Base-by-base conservation (phyloP, 163 green algal species). In the Volvox carteri region DNA sequence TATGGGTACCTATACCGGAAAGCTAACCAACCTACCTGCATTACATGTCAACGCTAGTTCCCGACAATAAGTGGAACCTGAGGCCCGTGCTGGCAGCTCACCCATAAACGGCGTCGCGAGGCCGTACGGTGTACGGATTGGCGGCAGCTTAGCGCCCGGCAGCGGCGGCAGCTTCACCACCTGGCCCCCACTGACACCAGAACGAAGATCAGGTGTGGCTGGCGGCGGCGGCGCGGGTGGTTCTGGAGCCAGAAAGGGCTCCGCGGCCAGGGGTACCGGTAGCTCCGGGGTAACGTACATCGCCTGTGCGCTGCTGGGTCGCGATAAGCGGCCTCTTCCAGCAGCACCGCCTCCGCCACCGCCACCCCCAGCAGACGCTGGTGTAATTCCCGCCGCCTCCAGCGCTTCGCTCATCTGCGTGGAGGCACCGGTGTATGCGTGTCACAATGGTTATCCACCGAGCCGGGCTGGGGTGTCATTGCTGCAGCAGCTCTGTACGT, bases 81-180 rank as follows among this genome's bases (percentile, higher is more conserved):
- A n/a, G n/a, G n/a, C n/a, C n/a, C n/a, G n/a, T n/a, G n/a, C n/a
- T n/a, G n/a, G n/a, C n/a, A n/a, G n/a, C n/a, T n/a, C n/a, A 80
- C 70, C 84, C 84, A 89, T 89, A 68, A 89, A 89, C 5, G 84
- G 84, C 16, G 84, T 84, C 5, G 84, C 84, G 1, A 89, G 84
- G 50, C 84, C 84, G 84, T 89, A 89, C 16, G 84, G 70, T 18
- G 84, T 89, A 50, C 84, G 84, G 2, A 76, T 3, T 3, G 84
- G 84, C 25, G 58, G 60, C 58, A 86, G 25, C 52, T 62, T 75
- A 28, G 18, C 50, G 21, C 46, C 65, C 19, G 65, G 65, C 81
- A 87, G 65, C 65, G 81, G 81, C 33, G 81, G 81, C 81, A 87
- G 65, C 81, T 87, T 87, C 2, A 79, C 81, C 37, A 78, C 70